These are phyloP conservation scores for Zymoseptoria passerinii DNA, from an alignment of 2,329 filamentous ascomycete species.

Conservation along the genomic window DNA sequence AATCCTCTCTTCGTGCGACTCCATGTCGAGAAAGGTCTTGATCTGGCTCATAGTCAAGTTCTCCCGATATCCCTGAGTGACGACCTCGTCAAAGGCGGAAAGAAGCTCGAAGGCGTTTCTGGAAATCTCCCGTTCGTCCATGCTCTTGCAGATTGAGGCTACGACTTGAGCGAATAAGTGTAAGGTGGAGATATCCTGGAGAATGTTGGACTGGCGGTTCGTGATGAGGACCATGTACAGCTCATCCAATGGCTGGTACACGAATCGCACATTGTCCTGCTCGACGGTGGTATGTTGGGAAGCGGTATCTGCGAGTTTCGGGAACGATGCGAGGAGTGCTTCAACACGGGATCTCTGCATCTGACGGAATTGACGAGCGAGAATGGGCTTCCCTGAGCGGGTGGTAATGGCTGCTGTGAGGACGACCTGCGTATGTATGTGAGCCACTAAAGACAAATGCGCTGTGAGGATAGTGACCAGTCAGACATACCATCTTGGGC, in stretches of 20 bases:
- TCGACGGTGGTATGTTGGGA: conserved; percentile 98
- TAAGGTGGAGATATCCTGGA: conserved; percentile 97
- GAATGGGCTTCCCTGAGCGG: conserved; percentile 92
- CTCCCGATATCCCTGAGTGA: conserved; percentile 90
- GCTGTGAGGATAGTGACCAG: not conserved
- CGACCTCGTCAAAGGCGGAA: conserved; percentile 93
- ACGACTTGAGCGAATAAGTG: conserved; percentile 98
- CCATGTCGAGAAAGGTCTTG: conserved; percentile 99
- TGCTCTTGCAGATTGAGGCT: conserved; percentile 86
- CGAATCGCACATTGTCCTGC: conserved; percentile 98
- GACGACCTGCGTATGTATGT: conserved; percentile 60
- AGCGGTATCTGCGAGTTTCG: conserved; percentile 90
- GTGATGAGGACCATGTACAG: conserved; percentile 99
- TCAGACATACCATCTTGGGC: conserved; percentile 25
- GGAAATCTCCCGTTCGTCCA: conserved; percentile 92
- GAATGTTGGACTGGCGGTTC: conserved; percentile 97
- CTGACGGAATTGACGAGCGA: conserved; percentile 95
- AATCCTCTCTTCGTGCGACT: conserved; percentile 96
- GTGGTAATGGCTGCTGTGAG: conserved; percentile 98
- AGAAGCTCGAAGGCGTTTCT: conserved; percentile 93
- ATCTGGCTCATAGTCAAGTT: conserved; percentile 95
- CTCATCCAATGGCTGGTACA: conserved; percentile 97
- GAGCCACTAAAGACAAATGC: conserved; percentile 1
- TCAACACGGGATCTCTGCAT: conserved; percentile 96
- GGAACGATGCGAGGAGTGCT: conserved; percentile 91